Percentiles rank a stretch among this genome's conserved stretches.
phyloP scores from a whole-genome alignment of 2,329 filamentous ascomycete species.

The Talaromyces sp. region DNA sequence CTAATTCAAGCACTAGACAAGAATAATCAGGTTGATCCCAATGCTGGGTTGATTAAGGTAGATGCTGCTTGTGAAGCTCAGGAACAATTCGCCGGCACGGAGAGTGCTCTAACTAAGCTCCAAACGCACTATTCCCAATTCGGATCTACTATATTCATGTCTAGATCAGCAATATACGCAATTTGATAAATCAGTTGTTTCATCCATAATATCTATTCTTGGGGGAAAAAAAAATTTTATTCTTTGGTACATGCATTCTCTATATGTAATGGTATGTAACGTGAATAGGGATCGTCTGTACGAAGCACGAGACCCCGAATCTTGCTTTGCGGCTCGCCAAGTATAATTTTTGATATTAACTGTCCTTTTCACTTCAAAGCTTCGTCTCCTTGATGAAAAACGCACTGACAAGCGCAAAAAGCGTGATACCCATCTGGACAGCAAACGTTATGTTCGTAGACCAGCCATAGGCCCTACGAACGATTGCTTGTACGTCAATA shows the following conservation, averaged over 20 bases:
- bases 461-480: constrained; percentile 64
- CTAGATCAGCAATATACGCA: not conserved
- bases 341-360: not conserved
- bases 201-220: not conserved
- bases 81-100: not conserved
- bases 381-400: constrained; percentile 58
- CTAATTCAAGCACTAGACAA: not conserved
- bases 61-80: not conserved
- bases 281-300: not conserved
- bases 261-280: not conserved
- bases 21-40: not conserved
- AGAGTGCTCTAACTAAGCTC: not conserved
- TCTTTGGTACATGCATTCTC: not conserved
- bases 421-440: constrained; percentile 50
- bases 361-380: not conserved
- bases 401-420: constrained; percentile 45
- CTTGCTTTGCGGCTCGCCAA: not conserved
- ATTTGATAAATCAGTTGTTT: too few species aligned
- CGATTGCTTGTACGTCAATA: constrained; percentile 56
- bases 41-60: not conserved
- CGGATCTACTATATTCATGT: not conserved
- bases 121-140: not conserved
- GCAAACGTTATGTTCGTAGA: constrained; percentile 53
- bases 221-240: too few species aligned
- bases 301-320: not conserved